Base-by-base conservation (phyloP, 169 alveolate species). In the Plasmodium adleri region DNA sequence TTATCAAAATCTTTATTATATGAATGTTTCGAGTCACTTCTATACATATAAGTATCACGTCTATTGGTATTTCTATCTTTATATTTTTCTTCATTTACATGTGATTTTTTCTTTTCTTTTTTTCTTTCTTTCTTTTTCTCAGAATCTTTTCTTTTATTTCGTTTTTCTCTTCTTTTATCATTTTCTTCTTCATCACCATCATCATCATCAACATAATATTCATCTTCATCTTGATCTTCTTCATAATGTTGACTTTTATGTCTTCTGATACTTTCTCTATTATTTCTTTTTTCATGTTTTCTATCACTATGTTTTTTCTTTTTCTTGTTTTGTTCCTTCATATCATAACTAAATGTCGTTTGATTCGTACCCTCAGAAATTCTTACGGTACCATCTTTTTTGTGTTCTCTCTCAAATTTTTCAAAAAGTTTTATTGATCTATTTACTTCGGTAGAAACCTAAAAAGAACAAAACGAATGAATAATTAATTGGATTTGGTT, bases 381-480 rank as follows among this genome's bases (percentile, higher is more conserved):
- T 54, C 52, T 54, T 3, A n/a, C 5, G 3, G 39, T 26, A 28
- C 73, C 64, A 2, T 68, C 73, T 62, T 80, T 80, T 32, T 56
- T 22, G 43, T 58, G 22, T 56, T 56, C 45, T 47, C 67, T 80
- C 43, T 80, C 90, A 60, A 50, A 80, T 26, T 24, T 54, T 58
- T 80, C 90, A 20, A 80, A 80, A 47, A 28, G 47, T 26, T 68
- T 52, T 24, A 80, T 15, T 59, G 90, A 50, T 45, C 60, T 39
- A 22, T 47, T 68, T n/a, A 80, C 72, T 60, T 54, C 80, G 20
- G 90, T 80, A 10, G 90, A 80, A 13, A 50, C 90, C 90, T 80
- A 72, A 10, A 10, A 12, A 17, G 28, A 32, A 10, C 2, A 20
- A 17, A 32, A 45, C 5, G 7, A 10, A 12, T 50, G n/a, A 0